phyloP scores from a whole-genome alignment of 2,329 filamentous ascomycete species.

The Aspergillus fumigatus region DNA sequence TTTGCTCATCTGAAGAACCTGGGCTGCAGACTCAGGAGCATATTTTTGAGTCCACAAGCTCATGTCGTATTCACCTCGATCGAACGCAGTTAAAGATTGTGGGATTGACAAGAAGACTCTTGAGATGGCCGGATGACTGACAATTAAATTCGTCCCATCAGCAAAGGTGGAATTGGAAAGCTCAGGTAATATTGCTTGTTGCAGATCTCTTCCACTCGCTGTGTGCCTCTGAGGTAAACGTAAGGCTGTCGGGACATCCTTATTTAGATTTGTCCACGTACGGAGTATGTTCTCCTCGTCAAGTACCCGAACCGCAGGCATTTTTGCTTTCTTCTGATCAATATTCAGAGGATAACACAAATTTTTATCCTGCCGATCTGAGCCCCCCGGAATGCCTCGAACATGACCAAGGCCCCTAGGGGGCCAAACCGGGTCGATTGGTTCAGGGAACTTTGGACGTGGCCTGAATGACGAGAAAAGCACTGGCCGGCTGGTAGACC shows the following conservation, averaged over 20 bases:
- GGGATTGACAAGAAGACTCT: constrained; percentile 58
- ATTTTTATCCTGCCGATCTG: not conserved
- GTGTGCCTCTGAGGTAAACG: constrained; percentile 26
- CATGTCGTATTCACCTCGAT: constrained; percentile 69
- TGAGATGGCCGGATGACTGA: constrained; percentile 54
- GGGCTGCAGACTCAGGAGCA: constrained; percentile 61
- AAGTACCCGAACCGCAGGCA: constrained; percentile 26
- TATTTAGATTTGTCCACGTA: constrained; percentile 5
- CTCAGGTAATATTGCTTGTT: constrained; percentile 25
- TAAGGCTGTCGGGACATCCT: constrained; percentile 10
- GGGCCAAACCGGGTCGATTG: constrained; percentile 37
- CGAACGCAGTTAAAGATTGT: constrained; percentile 69
- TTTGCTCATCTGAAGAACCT: constrained; percentile 70
- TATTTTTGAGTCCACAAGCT: constrained; percentile 81
- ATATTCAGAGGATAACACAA: not conserved
- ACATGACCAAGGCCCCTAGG: constrained; percentile 42
- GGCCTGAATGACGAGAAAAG: constrained; percentile 16
- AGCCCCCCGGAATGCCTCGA: constrained; percentile 39
- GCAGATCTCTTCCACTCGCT: constrained; percentile 26
- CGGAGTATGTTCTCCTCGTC: constrained; percentile 32
- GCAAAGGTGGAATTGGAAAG: constrained; percentile 19
- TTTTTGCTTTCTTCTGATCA: constrained; percentile 37
- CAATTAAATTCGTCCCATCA: not conserved
- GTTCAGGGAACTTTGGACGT: constrained; percentile 27
- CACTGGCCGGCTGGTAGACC: not conserved